Percentiles rank a stretch among this genome's conserved stretches.
Conservation (phyloP, 1,139 yeast species). For the Suhomyces wounanorum region DNA sequence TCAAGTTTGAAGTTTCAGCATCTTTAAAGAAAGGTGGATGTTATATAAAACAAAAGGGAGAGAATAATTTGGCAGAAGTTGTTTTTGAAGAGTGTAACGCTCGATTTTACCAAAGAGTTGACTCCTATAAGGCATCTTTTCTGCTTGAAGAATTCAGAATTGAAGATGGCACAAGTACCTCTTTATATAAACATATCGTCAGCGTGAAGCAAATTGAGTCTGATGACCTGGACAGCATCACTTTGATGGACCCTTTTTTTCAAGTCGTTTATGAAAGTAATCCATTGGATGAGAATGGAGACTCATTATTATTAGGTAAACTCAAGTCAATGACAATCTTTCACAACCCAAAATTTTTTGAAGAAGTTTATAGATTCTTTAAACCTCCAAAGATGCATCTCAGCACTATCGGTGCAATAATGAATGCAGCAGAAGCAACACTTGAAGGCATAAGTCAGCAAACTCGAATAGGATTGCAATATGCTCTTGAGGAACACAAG, state of each 20-base stretch:
- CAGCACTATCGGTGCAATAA: constrained; percentile 87
- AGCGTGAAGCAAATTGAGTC: constrained; percentile 64
- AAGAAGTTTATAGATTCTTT: constrained; percentile 73
- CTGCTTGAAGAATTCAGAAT: constrained; percentile 79
- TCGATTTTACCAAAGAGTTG: constrained; percentile 74
- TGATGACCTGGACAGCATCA: constrained; percentile 1
- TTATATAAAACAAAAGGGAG: constrained; percentile 48
- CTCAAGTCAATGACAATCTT: constrained; percentile 87
- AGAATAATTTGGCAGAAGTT: constrained; percentile 65
- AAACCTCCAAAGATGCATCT: constrained; percentile 83
- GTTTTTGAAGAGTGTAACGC: constrained; percentile 82
- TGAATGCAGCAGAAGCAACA: constrained; percentile 95
- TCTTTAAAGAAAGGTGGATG: constrained; percentile 78
- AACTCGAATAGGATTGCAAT: constrained; percentile 89
- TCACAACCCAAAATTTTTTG: constrained; percentile 80
- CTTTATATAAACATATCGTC: constrained; percentile 83
- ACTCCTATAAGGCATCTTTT: constrained; percentile 71
- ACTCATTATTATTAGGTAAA: constrained; percentile 70
- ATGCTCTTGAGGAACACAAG: constrained; percentile 92
- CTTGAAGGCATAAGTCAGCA: constrained; percentile 88
- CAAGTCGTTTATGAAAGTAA: constrained; percentile 80
- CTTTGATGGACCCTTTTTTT: constrained; percentile 63
- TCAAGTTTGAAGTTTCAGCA: constrained; percentile 65
- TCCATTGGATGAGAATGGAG: constrained; percentile 83
- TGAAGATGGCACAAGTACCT: constrained; percentile 78